Conservation (phyloP, 2,329 filamentous ascomycete genomes). For the Penicillium sp. region DNA sequence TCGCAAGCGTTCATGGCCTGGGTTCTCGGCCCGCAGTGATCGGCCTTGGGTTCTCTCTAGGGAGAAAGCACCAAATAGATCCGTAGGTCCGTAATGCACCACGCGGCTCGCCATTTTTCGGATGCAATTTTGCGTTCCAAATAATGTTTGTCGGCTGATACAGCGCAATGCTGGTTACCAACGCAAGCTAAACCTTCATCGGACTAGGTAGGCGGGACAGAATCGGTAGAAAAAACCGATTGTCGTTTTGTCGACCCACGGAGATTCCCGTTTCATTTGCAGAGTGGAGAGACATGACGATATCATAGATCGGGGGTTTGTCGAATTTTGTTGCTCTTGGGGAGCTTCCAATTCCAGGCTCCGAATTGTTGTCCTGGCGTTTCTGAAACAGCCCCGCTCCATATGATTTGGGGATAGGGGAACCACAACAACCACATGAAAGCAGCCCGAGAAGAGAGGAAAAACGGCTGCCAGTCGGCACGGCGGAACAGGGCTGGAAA, state of each 20-base stretch:
- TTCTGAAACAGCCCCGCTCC: neutral
- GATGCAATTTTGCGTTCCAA: constrained; percentile 2
- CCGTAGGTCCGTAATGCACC: neutral
- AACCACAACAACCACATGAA: neutral
- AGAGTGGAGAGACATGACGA: constrained; percentile 20
- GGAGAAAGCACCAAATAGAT: neutral
- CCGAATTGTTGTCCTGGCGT: neutral
- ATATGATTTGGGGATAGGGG: neutral
- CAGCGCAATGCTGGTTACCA: constrained; percentile 8
- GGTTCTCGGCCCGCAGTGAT: constrained; percentile 6
- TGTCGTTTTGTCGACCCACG: constrained; percentile 15
- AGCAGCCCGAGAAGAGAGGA: neutral
- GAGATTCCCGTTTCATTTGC: constrained; percentile 16
- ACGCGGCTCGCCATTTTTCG: constrained; percentile 5
- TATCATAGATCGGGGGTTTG: constrained; percentile 11
- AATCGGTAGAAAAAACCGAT: constrained; percentile 15
- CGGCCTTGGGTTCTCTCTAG: constrained; percentile 2
- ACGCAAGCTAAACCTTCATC: constrained; percentile 10
- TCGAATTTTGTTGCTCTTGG: constrained; percentile 4
- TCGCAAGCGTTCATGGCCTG: constrained; percentile 9
- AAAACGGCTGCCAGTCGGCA: neutral
- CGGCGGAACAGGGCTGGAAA: neutral
- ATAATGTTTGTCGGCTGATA: neutral
- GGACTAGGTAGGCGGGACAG: constrained; percentile 7
- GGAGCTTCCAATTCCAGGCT: neutral